Percentiles rank a stretch among this genome's conserved stretches.
Evolutionary conservation across 163 green algal species (phyloP).

Genomic region (Chlamydomonas reinhardtii): DNA sequence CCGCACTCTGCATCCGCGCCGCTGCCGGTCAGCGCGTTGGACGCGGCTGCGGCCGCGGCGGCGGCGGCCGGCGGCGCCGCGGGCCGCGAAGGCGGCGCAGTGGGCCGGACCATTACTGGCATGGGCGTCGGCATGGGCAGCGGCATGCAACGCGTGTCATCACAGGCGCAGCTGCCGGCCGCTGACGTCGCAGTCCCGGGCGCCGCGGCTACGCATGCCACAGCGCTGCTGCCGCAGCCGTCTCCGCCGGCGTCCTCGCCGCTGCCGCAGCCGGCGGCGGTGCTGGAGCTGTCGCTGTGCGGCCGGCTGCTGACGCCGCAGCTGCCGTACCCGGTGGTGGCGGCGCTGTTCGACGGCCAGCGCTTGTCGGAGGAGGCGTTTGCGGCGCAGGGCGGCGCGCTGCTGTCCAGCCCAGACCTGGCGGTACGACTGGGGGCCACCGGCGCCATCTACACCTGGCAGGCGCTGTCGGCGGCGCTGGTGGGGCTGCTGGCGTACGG

Average conservation of each 20-base stretch:
- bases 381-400: neutral
- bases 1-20: slow-evolving; percentile 12
- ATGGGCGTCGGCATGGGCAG: neutral
- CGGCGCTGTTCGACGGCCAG: slow-evolving; percentile 60
- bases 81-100: neutral
- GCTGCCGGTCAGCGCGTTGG: neutral
- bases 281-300: slow-evolving; percentile 81
- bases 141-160: neutral
- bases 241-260: too few species aligned
- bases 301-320: slow-evolving; percentile 51
- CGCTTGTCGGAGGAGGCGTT: slow-evolving; percentile 15
- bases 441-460: slow-evolving; percentile 70
- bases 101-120: too few species aligned
- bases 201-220: neutral
- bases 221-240: neutral
- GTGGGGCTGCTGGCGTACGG: slow-evolving; percentile 76
- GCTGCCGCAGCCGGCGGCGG: neutral
- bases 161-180: neutral
- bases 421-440: slow-evolving; percentile 64
- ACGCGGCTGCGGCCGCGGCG: neutral
- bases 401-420: slow-evolving; percentile 46
- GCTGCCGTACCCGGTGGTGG: slow-evolving; percentile 58
- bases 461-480: slow-evolving; percentile 66
- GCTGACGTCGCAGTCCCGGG: neutral
- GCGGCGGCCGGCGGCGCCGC: neutral